These are phyloP conservation scores for Blastobotrys buckinghamii DNA, from an alignment of 1,139 yeast genomes.

Conservation along the genomic window DNA sequence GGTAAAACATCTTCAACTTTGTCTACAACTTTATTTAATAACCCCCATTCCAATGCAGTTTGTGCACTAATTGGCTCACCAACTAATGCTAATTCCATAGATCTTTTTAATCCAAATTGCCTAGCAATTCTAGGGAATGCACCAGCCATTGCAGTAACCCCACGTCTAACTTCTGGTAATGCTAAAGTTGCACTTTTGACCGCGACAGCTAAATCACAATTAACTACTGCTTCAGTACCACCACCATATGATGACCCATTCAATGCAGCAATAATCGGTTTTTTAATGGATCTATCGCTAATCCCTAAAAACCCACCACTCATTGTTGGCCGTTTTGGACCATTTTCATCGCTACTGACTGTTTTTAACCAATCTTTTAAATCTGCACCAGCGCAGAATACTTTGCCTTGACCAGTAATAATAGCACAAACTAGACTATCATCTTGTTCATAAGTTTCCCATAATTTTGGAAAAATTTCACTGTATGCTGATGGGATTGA, in stretches of 20 bases:
- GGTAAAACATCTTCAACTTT: constrained; percentile 23
- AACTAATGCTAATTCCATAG: constrained; percentile 29
- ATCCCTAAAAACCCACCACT: constrained; percentile 29
- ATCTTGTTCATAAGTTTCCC: constrained; percentile 30
- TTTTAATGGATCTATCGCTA: constrained; percentile 26
- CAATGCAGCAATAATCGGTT: constrained; percentile 32
- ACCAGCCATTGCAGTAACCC: constrained; percentile 31
- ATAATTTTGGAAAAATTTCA: constrained; percentile 18
- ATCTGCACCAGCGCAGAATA: constrained; percentile 33
- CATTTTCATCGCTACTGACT: constrained; percentile 2
- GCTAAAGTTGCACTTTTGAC: constrained; percentile 24
- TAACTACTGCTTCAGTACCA: constrained; percentile 31
- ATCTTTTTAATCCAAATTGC: constrained; percentile 26
- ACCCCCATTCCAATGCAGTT: constrained; percentile 28
- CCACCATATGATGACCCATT: constrained; percentile 32
- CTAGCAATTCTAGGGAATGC: constrained; percentile 31
- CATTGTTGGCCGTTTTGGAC: neutral
- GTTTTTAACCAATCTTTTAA: constrained; percentile 24
- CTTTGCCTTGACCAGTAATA: constrained; percentile 29
- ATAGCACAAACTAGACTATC: constrained; percentile 26
- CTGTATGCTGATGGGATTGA: constrained; percentile 23
- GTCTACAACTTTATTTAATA: constrained; percentile 27
- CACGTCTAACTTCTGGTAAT: constrained; percentile 31
- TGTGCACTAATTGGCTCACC: constrained; percentile 30
- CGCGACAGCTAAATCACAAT: constrained; percentile 32